A percentile compares a stretch with the other conserved stretches of the same genome.
These are phyloP conservation scores for Hippophae rhamnoides DNA, from an alignment of 306 rosid genomes.

Conservation along the genomic window DNA sequence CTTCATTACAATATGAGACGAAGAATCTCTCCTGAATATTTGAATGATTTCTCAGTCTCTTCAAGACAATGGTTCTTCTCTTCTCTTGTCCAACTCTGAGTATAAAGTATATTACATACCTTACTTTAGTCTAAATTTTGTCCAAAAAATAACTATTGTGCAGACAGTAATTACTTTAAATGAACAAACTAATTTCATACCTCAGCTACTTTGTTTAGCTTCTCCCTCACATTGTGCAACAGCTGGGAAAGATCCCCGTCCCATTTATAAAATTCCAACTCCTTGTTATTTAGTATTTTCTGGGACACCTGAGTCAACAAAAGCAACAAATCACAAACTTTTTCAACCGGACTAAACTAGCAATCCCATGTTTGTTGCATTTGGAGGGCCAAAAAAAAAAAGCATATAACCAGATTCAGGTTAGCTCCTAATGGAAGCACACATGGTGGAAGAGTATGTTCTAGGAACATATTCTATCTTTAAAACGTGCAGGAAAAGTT, in stretches of 20 bases:
- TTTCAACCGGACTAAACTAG: background rate
- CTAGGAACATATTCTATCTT: too few species aligned
- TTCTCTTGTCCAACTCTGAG: constrained; percentile 81
- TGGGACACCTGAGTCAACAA: constrained; percentile 45
- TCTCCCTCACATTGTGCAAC: constrained; percentile 85
- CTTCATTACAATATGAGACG: constrained; percentile 62
- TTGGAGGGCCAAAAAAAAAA: background rate
- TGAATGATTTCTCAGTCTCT: constrained; percentile 92
- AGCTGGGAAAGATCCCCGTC: constrained; percentile 69
- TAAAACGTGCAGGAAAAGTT: too few species aligned
- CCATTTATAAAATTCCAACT: constrained; percentile 89
- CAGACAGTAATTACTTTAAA: too few species aligned
- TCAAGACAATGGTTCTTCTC: constrained; percentile 91
- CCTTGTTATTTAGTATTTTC: constrained; percentile 57
- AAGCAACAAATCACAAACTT: background rate
- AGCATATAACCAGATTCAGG: background rate
- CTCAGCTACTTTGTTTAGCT: constrained; percentile 78
- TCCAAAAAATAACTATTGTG: too few species aligned
- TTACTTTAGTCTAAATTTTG: too few species aligned
- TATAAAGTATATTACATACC: background rate
- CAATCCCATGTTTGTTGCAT: background rate
- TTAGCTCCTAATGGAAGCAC: too few species aligned
- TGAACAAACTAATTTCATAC: constrained; percentile 22
- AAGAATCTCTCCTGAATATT: constrained; percentile 80
- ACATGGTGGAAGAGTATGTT: too few species aligned